Percentiles rank a stretch among this genome's conserved stretches.
These are phyloP conservation scores for Russula sp. DNA, from an alignment of 768 basidiomycete genomes.

Conservation along the genomic window DNA sequence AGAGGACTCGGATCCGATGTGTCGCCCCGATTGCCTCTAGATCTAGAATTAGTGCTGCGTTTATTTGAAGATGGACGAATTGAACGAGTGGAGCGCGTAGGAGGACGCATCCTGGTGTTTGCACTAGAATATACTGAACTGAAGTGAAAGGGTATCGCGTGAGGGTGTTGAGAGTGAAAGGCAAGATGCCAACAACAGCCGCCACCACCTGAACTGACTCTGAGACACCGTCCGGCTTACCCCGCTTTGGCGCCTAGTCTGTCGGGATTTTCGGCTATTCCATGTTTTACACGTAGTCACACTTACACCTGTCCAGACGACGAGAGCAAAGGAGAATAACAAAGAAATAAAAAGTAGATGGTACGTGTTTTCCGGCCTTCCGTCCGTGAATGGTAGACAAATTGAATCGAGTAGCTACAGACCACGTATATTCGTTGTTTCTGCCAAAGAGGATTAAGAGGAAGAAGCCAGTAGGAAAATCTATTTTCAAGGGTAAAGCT, in stretches of 20 bases:
- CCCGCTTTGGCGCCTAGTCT: background rate
- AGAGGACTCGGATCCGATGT: background rate
- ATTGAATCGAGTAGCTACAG: background rate
- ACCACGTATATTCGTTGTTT: background rate
- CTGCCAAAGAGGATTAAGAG: background rate
- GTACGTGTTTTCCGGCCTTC: background rate
- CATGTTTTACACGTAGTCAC: background rate
- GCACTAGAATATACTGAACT: conserved; percentile 7
- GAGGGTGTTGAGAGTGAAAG: background rate
- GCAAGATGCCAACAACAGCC: background rate
- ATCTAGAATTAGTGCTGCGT: background rate
- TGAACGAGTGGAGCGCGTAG: conserved; percentile 30
- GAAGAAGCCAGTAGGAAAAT: background rate
- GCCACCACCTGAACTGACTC: background rate
- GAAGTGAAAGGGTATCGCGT: conserved; percentile 16
- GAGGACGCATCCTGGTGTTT: conserved; percentile 27
- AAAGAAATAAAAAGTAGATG: background rate
- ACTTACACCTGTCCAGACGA: background rate
- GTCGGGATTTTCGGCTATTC: background rate
- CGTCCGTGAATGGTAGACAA: background rate
- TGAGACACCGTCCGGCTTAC: no score
- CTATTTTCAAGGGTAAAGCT: background rate
- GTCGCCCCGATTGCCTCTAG: background rate
- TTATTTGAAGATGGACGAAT: conserved; percentile 20
- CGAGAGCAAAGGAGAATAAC: background rate